These are phyloP conservation scores for Artemisia princeps DNA, from an alignment of 140 eudicot species.

Conservation along the genomic window DNA sequence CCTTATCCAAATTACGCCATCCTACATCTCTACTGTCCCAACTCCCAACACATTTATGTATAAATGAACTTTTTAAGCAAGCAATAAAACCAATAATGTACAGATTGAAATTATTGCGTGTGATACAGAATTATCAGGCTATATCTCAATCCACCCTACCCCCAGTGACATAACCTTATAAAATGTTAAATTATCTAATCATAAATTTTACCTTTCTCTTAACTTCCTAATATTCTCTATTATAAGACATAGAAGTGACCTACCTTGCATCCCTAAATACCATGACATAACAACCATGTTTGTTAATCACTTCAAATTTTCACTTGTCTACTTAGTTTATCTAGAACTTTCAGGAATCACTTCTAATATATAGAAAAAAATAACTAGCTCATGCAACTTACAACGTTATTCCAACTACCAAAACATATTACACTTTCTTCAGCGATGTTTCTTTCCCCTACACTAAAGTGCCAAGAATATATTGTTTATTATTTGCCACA, in stretches of 20 bases:
- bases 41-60: no score
- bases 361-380: not conserved
- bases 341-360: not conserved
- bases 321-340: slow-evolving; percentile 13
- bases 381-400: slow-evolving; percentile 11
- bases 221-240: no score
- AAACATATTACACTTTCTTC: slow-evolving; percentile 11
- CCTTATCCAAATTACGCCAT: no score
- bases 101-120: not conserved
- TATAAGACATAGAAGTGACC: not conserved
- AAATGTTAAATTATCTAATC: no score
- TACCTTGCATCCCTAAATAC: no score
- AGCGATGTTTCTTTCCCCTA: not conserved
- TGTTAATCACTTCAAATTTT: not conserved
- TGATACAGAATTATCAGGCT: not conserved
- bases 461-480: not conserved
- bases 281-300: not conserved
- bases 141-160: no score
- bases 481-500: no score
- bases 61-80: no score
- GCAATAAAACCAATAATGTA: not conserved
- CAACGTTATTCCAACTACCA: not conserved
- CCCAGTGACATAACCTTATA: no score
- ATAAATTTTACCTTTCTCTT: no score
- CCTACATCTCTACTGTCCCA: no score